phyloP scores from a whole-genome alignment of 2,329 filamentous ascomycete species.

The Scytalidium sp. region DNA sequence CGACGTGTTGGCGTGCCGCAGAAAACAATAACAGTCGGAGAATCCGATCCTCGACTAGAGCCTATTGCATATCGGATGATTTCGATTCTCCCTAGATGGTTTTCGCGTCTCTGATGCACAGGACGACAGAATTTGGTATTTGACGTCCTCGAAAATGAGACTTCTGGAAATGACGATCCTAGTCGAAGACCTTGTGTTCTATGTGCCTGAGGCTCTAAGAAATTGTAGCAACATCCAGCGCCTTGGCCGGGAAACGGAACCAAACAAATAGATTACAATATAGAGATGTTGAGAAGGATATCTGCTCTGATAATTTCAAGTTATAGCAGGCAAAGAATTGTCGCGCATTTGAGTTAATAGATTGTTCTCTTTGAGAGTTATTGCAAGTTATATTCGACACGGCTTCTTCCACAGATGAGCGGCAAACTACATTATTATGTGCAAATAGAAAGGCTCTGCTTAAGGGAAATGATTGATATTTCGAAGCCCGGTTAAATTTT shows the following conservation, averaged over 20 bases:
- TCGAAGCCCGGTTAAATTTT: no score
- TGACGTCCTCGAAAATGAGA: neutral
- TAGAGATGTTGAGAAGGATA: no score
- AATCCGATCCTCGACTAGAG: neutral
- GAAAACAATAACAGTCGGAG: neutral
- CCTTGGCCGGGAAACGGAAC: neutral
- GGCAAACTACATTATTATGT: no score
- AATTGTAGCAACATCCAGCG: neutral
- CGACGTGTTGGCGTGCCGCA: neutral
- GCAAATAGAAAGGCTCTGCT: no score
- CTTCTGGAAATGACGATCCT: neutral
- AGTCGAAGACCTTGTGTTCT: neutral
- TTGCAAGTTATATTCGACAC: no score
- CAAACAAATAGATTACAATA: neutral
- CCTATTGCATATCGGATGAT: neutral
- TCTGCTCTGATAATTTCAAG: neutral
- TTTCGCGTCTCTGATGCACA: neutral
- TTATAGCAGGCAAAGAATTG: no score
- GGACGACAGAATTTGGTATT: neutral
- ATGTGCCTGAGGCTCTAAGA: neutral
- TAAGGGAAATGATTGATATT: no score
- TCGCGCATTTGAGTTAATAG: no score
- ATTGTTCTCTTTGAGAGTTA: no score
- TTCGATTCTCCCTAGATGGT: neutral
- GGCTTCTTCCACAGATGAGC: no score